phyloP scores from a whole-genome alignment of 164 flowering plant genomes.

The Cinnamomum micranthum region DNA sequence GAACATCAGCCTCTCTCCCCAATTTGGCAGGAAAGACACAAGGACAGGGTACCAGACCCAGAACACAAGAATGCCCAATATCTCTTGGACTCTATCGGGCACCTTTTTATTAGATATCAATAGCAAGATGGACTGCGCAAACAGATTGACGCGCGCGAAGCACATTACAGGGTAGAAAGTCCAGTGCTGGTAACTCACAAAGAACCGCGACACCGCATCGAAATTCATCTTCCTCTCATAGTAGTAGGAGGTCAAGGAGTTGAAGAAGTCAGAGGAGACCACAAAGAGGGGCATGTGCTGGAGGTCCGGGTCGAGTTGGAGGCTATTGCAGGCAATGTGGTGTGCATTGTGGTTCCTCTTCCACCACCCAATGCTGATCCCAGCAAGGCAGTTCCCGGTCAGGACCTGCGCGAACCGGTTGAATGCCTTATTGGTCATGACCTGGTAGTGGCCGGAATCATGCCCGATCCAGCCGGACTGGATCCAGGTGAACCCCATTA shows the following conservation, averaged over 20 bases:
- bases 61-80: conserved; percentile 49
- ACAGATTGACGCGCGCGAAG: conserved; percentile 48
- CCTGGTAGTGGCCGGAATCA: conserved; percentile 59
- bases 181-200: conserved; percentile 62
- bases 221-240: conserved; percentile 49
- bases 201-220: conserved; percentile 37
- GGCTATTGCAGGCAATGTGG: conserved; percentile 55
- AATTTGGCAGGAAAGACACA: conserved; percentile 49
- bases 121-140: conserved; percentile 44
- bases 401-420: conserved; percentile 42
- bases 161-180: conserved; percentile 63
- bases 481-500: conserved; percentile 56
- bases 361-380: conserved; percentile 78
- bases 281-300: conserved; percentile 63
- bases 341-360: conserved; percentile 71
- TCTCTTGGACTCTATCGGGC: conserved; percentile 43
- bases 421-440: conserved; percentile 30
- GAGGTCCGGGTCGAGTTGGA: conserved; percentile 56
- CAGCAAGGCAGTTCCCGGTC: conserved; percentile 55
- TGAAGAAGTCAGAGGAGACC: conserved; percentile 43
- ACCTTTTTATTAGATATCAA: conserved; percentile 40
- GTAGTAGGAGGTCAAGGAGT: conserved; percentile 38
- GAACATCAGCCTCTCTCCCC: conserved; percentile 47
- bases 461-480: conserved; percentile 59
- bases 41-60: conserved; percentile 61